Base-by-base conservation (phyloP, 768 basidiomycete genomes). In the Cantharellus cinnabarinus region DNA sequence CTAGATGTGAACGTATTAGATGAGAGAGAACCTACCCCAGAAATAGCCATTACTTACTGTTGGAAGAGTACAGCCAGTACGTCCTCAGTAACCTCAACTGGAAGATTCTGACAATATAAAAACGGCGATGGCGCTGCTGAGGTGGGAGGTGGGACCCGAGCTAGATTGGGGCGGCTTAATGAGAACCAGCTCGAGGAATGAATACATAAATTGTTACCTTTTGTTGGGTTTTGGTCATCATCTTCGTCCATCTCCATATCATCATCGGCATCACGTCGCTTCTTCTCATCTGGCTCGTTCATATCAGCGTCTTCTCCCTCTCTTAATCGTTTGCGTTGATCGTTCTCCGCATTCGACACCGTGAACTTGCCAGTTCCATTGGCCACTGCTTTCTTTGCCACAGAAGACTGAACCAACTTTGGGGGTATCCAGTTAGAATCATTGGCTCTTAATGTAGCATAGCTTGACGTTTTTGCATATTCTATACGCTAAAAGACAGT, bases 181-280 rank as follows among this genome's bases (percentile, higher is more conserved):
- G 14, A 10, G 35, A 37, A 10, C 7, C 10, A 54, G 35, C 7
- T 37, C 10, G 38, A 10, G 20, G 20, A 29, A 29, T 29, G 20
- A 29, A 29, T 29, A 29, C 20, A 29, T 29, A 29, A 29, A 29
- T 29, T 29, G 20, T 60, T 60, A 65, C 66, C 70, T 41, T 69
- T 69, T 14, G 14, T 10, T 54, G 52, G 14, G 10, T 35, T 37
- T 14, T 54, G 14, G 10, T 41, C 56, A 57, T 71, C 70, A 53
- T 95, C 89, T 56, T 91, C 89, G 61, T 91, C 89, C 66, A 90
- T 88, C 71, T 94, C 90, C 83, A 93, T 93, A 72, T 90, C 88
- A 67, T 85, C 85, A 62, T 87, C 85, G 63, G 71, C 78, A 10
- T 72, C 72, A 68, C 80, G 87, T 65, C 81, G 79, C 62, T 81